Percentiles rank a stretch among this genome's conserved stretches.
phyloP scores from a whole-genome alignment of 495 filamentous ascomycete genomes.

The Massariosphaeria phaeospora region DNA sequence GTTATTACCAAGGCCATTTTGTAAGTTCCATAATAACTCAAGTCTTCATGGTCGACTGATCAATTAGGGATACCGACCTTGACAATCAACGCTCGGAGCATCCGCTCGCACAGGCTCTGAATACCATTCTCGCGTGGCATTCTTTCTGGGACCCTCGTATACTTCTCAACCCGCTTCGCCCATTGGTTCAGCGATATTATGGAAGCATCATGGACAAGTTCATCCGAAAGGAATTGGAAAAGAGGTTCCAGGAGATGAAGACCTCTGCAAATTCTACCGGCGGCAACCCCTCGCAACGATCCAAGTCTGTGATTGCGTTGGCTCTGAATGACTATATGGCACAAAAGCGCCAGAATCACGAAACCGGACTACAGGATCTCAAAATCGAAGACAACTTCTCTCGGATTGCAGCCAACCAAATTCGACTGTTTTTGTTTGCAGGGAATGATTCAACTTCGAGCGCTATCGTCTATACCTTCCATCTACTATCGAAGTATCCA shows the following conservation, averaged over 20 bases:
- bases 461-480: conserved; percentile 41
- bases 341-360: not conserved
- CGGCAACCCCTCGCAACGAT: not conserved
- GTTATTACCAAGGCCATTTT: conserved; percentile 10
- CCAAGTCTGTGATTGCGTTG: conserved; percentile 7
- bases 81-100: conserved; percentile 10
- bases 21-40: not conserved
- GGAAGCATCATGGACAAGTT: not conserved
- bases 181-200: conserved; percentile 11
- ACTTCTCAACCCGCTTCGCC: conserved; percentile 8
- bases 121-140: conserved; percentile 8
- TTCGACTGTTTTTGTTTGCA: conserved; percentile 44
- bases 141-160: conserved; percentile 16
- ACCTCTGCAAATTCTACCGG: not conserved
- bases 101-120: not conserved
- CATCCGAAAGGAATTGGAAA: conserved; percentile 4
- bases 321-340: conserved; percentile 9
- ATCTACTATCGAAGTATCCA: conserved; percentile 47
- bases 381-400: conserved; percentile 1
- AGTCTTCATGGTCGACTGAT: not conserved
- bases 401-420: not conserved
- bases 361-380: not conserved
- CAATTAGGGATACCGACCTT: conserved; percentile 6
- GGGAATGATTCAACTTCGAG: conserved; percentile 49
- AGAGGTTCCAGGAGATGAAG: conserved; percentile 2